phyloP scores from a whole-genome alignment of 2,329 filamentous ascomycete genomes.

The Zalaria sp. region DNA sequence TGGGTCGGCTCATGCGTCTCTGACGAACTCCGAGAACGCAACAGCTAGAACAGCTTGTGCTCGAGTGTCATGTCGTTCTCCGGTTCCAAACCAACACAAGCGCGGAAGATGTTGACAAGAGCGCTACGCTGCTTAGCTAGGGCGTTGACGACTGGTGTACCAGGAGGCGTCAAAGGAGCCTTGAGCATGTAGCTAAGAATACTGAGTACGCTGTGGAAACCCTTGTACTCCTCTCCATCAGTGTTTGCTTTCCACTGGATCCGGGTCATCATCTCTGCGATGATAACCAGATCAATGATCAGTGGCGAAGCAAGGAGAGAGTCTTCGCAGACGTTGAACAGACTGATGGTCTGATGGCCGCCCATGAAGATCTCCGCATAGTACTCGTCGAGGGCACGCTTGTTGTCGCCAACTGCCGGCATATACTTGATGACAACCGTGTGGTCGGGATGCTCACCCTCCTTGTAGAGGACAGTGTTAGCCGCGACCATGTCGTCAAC shows the following conservation, averaged over 20 bases:
- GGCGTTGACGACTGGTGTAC: constrained; percentile 89
- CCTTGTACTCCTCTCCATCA: constrained; percentile 58
- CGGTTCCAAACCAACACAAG: constrained; percentile 88
- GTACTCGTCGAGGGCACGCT: constrained; percentile 97
- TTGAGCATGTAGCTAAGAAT: constrained; percentile 98
- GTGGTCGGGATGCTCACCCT: constrained; percentile 92
- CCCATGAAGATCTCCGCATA: constrained; percentile 99
- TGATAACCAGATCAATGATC: constrained; percentile 89
- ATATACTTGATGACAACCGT: constrained; percentile 99
- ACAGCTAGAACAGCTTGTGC: constrained; percentile 72
- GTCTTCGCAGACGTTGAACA: constrained; percentile 99
- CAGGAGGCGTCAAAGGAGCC: constrained; percentile 83
- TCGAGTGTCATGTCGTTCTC: constrained; percentile 98
- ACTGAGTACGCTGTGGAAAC: constrained; percentile 93
- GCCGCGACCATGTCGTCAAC: constrained; percentile 99
- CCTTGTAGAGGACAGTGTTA: constrained; percentile 78
- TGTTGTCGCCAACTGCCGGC: constrained; percentile 97
- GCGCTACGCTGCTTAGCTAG: constrained; percentile 91
- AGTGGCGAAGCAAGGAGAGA: constrained; percentile 88
- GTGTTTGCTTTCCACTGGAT: constrained; percentile 67
- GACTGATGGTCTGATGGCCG: constrained; percentile 92
- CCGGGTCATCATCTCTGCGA: constrained; percentile 97
- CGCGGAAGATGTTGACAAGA: constrained; percentile 96
- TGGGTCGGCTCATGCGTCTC: too few species aligned
- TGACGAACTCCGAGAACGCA: too few species aligned